Conservation (phyloP, 257 asterid species). For the Lavandula angustifolia region DNA sequence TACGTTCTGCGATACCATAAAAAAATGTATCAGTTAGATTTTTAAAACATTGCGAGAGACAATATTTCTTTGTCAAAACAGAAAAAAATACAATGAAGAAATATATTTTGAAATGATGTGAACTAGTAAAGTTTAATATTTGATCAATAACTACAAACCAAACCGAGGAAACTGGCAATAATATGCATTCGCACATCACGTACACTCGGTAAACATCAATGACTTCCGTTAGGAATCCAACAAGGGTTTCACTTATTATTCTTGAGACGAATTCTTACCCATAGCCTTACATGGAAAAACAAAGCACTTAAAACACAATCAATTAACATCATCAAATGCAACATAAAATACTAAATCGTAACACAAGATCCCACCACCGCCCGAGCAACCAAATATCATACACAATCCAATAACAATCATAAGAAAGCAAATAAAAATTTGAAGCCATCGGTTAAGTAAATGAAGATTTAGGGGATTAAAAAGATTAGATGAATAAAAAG, state of each 20-base stretch:
- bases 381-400: neutral
- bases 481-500: neutral
- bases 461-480: neutral
- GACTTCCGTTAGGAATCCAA: neutral
- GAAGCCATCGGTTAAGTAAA: constrained; percentile 11
- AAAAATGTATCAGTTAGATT: no score
- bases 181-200: neutral
- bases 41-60: no score
- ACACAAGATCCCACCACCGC: constrained; percentile 15
- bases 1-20: no score
- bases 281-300: neutral
- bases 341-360: neutral
- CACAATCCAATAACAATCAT: neutral
- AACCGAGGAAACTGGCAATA: neutral
- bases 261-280: neutral
- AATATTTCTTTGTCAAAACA: no score
- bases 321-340: neutral
- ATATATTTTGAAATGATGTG: neutral
- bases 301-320: neutral
- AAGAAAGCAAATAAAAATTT: constrained; percentile 3
- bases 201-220: neutral
- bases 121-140: neutral
- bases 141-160: constrained; percentile 15
- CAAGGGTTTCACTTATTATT: neutral
- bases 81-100: neutral